These are phyloP conservation scores for Didymella lethalis DNA, from an alignment of 2,329 filamentous ascomycete species.

Conservation along the genomic window DNA sequence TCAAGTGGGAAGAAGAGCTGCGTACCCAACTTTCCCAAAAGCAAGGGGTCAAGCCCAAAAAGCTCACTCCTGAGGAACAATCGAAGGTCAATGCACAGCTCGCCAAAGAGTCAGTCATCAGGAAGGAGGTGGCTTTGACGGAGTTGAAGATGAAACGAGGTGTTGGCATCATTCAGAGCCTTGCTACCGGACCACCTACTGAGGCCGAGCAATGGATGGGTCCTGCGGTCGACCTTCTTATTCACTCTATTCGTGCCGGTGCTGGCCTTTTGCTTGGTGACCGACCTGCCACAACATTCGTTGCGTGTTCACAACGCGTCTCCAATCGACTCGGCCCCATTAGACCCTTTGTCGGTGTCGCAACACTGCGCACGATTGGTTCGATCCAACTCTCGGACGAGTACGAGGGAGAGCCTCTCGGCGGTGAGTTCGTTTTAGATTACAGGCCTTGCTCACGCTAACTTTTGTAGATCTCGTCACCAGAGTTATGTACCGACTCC, in stretches of 20 bases:
- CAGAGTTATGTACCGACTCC: constrained; percentile 85
- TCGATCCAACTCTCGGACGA: constrained; percentile 75
- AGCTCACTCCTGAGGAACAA: constrained; percentile 87
- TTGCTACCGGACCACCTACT: constrained; percentile 87
- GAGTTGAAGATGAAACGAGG: constrained; percentile 80
- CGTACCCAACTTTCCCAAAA: constrained; percentile 88
- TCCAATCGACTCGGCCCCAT: constrained; percentile 77
- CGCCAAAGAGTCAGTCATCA: constrained; percentile 82
- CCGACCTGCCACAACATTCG: constrained; percentile 77
- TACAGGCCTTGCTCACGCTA: constrained; percentile 18
- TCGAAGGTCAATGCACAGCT: constrained; percentile 91
- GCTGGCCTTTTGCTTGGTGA: constrained; percentile 84
- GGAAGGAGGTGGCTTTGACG: constrained; percentile 72
- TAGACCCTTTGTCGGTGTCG: constrained; percentile 84
- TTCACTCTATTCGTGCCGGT: constrained; percentile 79
- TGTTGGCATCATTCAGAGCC: constrained; percentile 81
- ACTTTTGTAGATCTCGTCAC: constrained; percentile 67
- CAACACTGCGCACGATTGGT: constrained; percentile 80
- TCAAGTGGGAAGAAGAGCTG: constrained; percentile 97
- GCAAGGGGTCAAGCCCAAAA: constrained; percentile 82
- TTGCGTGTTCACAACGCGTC: constrained; percentile 79
- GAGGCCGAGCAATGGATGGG: constrained; percentile 90
- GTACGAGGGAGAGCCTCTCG: constrained; percentile 80
- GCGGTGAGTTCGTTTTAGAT: constrained; percentile 51
- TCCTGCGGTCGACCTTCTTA: constrained; percentile 75